Conservation (phyloP, 2,329 filamentous ascomycete species). For the Lasiodiplodia sp. region DNA sequence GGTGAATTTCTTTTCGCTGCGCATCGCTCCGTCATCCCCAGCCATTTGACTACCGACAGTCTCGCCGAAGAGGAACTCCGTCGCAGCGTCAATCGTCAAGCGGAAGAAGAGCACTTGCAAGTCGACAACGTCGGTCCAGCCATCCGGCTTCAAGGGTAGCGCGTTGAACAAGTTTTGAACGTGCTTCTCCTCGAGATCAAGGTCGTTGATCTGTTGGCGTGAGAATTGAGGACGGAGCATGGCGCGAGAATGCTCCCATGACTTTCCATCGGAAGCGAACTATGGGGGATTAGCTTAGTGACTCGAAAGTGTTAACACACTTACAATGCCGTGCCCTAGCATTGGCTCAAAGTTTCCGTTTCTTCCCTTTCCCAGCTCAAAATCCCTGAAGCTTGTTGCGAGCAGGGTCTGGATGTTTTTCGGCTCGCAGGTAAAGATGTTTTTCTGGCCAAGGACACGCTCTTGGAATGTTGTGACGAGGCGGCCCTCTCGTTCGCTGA, state of each 20-base stretch:
- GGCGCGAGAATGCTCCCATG: conserved; percentile 47
- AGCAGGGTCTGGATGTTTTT: conserved; percentile 58
- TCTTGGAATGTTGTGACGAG: conserved; percentile 40
- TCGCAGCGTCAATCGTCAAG: conserved; percentile 57
- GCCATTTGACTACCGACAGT: not conserved
- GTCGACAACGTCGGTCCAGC: conserved; percentile 50
- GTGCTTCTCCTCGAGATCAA: conserved; percentile 67
- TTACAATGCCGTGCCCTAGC: conserved; percentile 51
- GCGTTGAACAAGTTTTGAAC: conserved; percentile 63
- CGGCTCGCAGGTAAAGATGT: conserved; percentile 54
- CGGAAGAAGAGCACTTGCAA: conserved; percentile 55
- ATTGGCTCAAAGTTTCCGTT: conserved; percentile 46
- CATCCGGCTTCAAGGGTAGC: conserved; percentile 58
- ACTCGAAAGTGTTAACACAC: not conserved
- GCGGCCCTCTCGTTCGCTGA: conserved; percentile 35
- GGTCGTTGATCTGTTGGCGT: conserved; percentile 60
- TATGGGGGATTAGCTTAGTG: not conserved
- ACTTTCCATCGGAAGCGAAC: conserved; percentile 56
- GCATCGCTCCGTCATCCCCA: not conserved
- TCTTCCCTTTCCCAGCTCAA: conserved; percentile 46
- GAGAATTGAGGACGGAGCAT: conserved; percentile 63
- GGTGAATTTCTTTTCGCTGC: not conserved
- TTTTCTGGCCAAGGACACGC: conserved; percentile 49
- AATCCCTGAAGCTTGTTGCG: conserved; percentile 56
- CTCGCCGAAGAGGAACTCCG: conserved; percentile 57